Base-by-base conservation (phyloP, 2,329 filamentous ascomycete genomes). In the Cladosporium sp. region DNA sequence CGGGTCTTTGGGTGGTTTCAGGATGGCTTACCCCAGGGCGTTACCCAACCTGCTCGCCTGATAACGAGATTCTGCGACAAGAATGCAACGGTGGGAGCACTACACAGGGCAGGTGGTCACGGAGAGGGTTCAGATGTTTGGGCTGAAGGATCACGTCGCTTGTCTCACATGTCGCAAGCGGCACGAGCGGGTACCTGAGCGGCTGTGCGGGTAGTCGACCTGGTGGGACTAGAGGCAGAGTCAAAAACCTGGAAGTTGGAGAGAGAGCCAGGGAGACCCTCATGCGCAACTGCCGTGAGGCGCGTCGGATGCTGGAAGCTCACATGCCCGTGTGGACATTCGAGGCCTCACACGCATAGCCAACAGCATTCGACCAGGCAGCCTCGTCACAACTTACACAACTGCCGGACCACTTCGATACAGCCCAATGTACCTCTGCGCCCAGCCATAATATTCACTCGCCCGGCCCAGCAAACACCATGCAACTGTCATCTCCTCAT, bases 401-500 rank as follows among this genome's bases (percentile, higher is more conserved):
- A 46, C 40, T 46, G 40, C 40, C 40, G 40, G 21, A 46, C n/a
- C n/a, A 46, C 6, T 7, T 21, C 8, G 3, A 46, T 23, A 46
- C 40, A 46, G 40, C n/a, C 40, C n/a, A 46, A 46, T 46, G 40
- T 46, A 46, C 40, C 40, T 46, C n/a, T 10, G 3, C 40, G n/a
- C 3, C 3, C 40, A 21, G 18, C 10, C 40, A 46, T 46, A 21
- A 46, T 46, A 46, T 12, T 26, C n/a, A 12, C 52, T 40, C 21
- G 59, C 31, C n/a, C 33, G 46, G 33, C 37, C 40, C 18, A 14
- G n/a, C 58, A 33, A 31, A 56, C 61, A 63, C 40, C 50, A 63
- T 63, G 61, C 50, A 14, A 46, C 37, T 37, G 50, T 31, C 35
- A 23, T 26, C 31, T 28, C n/a, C 18, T 29, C 33, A 16, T 26